Percentiles rank a stretch among this genome's conserved stretches.
These are phyloP conservation scores for Penicillium odoratum DNA, from an alignment of 495 filamentous ascomycete genomes.

Conservation along the genomic window DNA sequence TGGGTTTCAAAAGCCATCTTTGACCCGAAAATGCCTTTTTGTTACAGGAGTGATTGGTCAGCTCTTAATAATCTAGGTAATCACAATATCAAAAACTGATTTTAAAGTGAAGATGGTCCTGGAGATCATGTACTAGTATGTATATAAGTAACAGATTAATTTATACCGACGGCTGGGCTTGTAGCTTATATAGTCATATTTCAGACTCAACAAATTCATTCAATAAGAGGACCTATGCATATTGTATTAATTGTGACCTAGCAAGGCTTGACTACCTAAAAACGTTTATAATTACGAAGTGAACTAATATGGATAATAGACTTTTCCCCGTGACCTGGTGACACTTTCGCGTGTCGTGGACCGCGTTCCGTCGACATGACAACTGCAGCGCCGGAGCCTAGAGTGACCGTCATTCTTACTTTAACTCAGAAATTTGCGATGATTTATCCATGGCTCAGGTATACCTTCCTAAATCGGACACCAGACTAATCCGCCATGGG, in stretches of 20 bases:
- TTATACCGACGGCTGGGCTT: no score
- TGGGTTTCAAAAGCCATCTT: background rate
- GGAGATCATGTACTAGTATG: no score
- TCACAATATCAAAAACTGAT: no score
- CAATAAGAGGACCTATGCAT: no score
- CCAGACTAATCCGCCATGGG: slow-evolving; percentile 25
- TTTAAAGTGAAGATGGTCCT: no score
- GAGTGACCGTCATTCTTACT: background rate
- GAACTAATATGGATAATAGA: background rate
- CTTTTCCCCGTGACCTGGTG: slow-evolving; percentile 40
- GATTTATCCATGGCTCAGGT: slow-evolving; percentile 10
- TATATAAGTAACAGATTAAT: no score
- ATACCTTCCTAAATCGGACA: slow-evolving; percentile 8
- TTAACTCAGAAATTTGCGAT: slow-evolving; percentile 11
- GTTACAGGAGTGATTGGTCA: background rate
- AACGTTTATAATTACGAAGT: no score
- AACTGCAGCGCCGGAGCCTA: background rate
- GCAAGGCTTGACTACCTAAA: no score
- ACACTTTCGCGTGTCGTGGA: slow-evolving; percentile 33
- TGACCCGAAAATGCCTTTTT: background rate
- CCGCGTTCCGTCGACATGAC: slow-evolving; percentile 16
- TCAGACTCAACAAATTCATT: no score
- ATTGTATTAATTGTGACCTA: no score
- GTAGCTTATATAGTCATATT: no score
- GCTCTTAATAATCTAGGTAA: no score